Conservation (phyloP, 179 eudicot species). For the Vitellaria paradoxa region DNA sequence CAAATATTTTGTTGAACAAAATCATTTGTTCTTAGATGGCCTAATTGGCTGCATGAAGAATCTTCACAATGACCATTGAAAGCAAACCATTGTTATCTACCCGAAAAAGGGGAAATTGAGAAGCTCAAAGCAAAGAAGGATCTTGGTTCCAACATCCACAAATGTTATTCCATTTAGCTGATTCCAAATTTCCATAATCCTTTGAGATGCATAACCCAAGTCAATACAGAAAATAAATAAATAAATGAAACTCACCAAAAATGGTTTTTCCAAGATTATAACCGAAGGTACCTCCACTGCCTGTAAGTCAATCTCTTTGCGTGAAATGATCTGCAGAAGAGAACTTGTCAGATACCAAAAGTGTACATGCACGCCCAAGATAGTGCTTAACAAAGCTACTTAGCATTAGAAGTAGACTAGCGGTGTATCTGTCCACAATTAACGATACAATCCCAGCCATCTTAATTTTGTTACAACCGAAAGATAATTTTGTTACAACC, state of each 20-base stretch:
- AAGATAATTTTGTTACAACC: background rate
- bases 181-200: too few species aligned
- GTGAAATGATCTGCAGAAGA: conserved; percentile 71
- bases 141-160: background rate
- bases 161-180: background rate
- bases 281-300: conserved; percentile 60
- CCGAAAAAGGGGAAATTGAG: background rate
- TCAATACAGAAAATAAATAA: background rate
- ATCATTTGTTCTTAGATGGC: background rate
- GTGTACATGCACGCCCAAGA: background rate
- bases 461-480: background rate
- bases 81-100: background rate
- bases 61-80: background rate
- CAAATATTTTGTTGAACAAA: background rate
- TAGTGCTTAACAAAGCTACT: background rate
- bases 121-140: background rate
- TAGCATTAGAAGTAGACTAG: background rate
- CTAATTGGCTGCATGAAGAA: background rate
- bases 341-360: conserved; percentile 11
- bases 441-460: background rate
- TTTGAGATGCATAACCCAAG: too few species aligned
- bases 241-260: conserved; percentile 45
- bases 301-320: conserved; percentile 80
- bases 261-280: conserved; percentile 75
- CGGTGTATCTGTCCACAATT: background rate